Percentiles rank a stretch among this genome's conserved stretches.
Conservation (phyloP, 2,329 filamentous ascomycete genomes). For the Ascosphaera acerosa region DNA sequence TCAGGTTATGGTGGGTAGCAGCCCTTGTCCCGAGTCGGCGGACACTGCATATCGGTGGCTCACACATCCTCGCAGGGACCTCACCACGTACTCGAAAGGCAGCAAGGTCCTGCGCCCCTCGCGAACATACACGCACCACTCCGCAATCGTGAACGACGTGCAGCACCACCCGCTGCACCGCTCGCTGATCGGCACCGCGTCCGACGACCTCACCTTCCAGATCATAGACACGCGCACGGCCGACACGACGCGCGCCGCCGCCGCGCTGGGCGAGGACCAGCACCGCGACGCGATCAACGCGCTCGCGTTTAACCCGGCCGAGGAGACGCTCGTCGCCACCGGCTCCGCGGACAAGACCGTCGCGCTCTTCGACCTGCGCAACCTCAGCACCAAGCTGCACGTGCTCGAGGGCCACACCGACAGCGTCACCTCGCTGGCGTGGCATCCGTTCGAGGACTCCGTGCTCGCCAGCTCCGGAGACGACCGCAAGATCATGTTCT, state of each 20-base stretch:
- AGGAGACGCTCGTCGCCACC: conserved; percentile 75
- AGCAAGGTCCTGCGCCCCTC: conserved; percentile 45
- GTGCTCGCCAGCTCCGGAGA: conserved; percentile 82
- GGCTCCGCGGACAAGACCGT: conserved; percentile 91
- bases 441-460: conserved; percentile 77
- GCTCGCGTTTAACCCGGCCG: conserved; percentile 78
- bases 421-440: conserved; percentile 72
- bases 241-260: conserved; percentile 39
- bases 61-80: conserved; percentile 34
- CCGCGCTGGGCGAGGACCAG: conserved; percentile 42
- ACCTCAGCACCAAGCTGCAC: conserved; percentile 73
- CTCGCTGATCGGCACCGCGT: conserved; percentile 73
- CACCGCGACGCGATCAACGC: conserved; percentile 88
- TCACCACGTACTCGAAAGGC: conserved; percentile 46
- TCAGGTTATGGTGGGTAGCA: conserved; percentile 58
- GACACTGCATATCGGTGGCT: no score
- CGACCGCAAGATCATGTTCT: conserved; percentile 82
- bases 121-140: conserved; percentile 65
- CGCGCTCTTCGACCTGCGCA: conserved; percentile 82
- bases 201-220: conserved; percentile 81
- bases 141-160: conserved; percentile 83
- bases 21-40: no score
- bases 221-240: conserved; percentile 62
- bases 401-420: conserved; percentile 70
- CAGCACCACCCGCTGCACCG: conserved; percentile 77